A percentile compares a stretch with the other conserved stretches of the same genome.
phyloP scores from a whole-genome alignment of 768 basidiomycete species.

The Daedaleopsis sinensis region DNA sequence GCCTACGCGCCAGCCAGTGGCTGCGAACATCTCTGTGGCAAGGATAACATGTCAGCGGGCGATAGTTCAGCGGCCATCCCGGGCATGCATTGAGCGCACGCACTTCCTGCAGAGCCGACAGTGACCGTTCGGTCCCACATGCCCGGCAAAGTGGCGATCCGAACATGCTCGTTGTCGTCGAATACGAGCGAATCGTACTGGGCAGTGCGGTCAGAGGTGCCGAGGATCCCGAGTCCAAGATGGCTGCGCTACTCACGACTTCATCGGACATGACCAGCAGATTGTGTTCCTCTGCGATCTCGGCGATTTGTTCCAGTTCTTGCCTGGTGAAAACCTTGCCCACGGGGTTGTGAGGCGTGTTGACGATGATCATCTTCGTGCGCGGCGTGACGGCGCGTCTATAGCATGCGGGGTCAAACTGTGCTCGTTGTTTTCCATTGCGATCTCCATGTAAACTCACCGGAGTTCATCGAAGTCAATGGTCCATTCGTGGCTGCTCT shows the following conservation, averaged over 20 bases:
- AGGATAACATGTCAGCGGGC: constrained; percentile 26
- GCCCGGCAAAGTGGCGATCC: constrained; percentile 92
- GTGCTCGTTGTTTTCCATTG: not conserved
- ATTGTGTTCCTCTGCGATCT: constrained; percentile 88
- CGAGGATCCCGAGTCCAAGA: not conserved
- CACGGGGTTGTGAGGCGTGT: constrained; percentile 98
- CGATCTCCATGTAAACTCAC: constrained; percentile 39
- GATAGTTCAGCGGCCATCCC: not conserved
- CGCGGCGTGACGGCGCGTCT: constrained; percentile 84
- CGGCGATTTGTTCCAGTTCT: constrained; percentile 86
- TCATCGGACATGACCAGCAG: constrained; percentile 94
- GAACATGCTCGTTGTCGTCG: constrained; percentile 85
- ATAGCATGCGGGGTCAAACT: constrained; percentile 4
- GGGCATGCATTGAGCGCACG: constrained; percentile 19
- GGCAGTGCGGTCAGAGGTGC: constrained; percentile 3
- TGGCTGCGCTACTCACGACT: constrained; percentile 46
- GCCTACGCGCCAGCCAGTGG: constrained; percentile 97
- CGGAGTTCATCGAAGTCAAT: constrained; percentile 89
- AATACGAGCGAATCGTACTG: constrained; percentile 95
- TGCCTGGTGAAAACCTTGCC: constrained; percentile 90
- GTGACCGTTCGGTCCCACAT: constrained; percentile 99
- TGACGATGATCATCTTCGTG: constrained; percentile 93
- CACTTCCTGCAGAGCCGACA: constrained; percentile 93
- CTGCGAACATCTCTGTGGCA: constrained; percentile 87
- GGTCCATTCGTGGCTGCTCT: constrained; percentile 80